Evolutionary conservation across 139 green algal species (phyloP).

Genomic region (Coelastrella sp.): DNA sequence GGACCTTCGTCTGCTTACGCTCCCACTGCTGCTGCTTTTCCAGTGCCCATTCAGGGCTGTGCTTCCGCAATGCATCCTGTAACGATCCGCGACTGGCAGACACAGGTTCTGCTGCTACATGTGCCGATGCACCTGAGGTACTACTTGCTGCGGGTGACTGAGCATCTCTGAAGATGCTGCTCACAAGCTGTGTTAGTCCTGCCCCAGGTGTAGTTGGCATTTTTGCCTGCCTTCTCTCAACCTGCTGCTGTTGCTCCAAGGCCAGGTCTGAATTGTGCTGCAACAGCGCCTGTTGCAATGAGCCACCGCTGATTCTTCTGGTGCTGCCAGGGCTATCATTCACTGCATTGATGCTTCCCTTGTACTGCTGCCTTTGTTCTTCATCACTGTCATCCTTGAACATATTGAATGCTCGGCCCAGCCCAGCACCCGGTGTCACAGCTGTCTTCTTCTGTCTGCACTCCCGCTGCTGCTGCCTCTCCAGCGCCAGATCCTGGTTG

Average conservation of each 20-base stretch:
- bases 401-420: constrained; percentile 4
- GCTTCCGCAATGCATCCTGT: not conserved
- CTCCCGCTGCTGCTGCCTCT: not conserved
- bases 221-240: not conserved
- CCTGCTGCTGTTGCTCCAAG: not conserved
- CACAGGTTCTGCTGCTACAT: too few species aligned
- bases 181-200: too few species aligned
- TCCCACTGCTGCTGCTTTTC: not conserved
- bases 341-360: too few species aligned
- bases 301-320: too few species aligned
- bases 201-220: not conserved
- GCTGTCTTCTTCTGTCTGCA: not conserved
- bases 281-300: not conserved
- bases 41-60: not conserved
- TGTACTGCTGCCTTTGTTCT: not conserved
- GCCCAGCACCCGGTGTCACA: constrained; percentile 6
- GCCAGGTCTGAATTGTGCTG: not conserved
- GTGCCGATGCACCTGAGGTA: too few species aligned
- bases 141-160: too few species aligned
- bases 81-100: too few species aligned
- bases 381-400: not conserved
- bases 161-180: too few species aligned
- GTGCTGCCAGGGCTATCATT: too few species aligned
- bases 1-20: not conserved
- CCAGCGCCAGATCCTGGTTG: not conserved